phyloP scores from a whole-genome alignment of 345 rosid genomes.

The Kernera saxatilis region DNA sequence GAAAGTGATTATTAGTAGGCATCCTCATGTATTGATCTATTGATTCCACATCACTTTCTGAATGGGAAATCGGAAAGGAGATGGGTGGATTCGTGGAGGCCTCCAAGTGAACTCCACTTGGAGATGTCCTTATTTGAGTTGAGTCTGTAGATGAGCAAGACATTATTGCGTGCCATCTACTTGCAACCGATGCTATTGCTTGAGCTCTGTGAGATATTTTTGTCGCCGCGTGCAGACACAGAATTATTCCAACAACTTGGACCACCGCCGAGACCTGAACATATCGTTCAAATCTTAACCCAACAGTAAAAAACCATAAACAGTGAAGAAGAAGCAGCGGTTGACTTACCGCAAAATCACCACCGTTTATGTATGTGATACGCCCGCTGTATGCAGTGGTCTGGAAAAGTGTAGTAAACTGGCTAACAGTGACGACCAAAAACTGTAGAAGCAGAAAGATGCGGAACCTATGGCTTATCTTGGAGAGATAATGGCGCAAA shows the following conservation, averaged over 20 bases:
- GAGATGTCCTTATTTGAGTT: conserved; percentile 44
- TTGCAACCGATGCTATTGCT: conserved; percentile 58
- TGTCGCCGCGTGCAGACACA: conserved; percentile 87
- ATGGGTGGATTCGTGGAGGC: conserved; percentile 27
- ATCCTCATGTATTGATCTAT: conserved; percentile 51
- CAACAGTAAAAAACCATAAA: not conserved
- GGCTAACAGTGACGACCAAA: conserved; percentile 71
- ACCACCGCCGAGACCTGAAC: conserved; percentile 71
- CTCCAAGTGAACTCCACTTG: conserved; percentile 46
- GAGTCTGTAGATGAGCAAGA: conserved; percentile 51
- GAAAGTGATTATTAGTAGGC: conserved; percentile 53
- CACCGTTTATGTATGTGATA: conserved; percentile 62
- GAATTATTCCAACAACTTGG: conserved; percentile 73
- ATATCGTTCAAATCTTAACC: not conserved
- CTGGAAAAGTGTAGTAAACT: conserved; percentile 66
- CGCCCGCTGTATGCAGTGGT: conserved; percentile 64
- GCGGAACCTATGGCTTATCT: conserved; percentile 94
- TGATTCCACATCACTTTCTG: conserved; percentile 87
- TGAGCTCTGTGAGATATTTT: conserved; percentile 88
- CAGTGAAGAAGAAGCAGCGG: not conserved
- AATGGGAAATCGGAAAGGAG: conserved; percentile 35
- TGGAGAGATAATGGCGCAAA: conserved; percentile 68
- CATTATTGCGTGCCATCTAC: conserved; percentile 86
- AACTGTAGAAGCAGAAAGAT: conserved; percentile 78
- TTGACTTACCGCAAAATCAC: conserved; percentile 82